Evolutionary conservation across 2,329 filamentous ascomycete genomes (phyloP).

Genomic region (Xylariaceae sp.): DNA sequence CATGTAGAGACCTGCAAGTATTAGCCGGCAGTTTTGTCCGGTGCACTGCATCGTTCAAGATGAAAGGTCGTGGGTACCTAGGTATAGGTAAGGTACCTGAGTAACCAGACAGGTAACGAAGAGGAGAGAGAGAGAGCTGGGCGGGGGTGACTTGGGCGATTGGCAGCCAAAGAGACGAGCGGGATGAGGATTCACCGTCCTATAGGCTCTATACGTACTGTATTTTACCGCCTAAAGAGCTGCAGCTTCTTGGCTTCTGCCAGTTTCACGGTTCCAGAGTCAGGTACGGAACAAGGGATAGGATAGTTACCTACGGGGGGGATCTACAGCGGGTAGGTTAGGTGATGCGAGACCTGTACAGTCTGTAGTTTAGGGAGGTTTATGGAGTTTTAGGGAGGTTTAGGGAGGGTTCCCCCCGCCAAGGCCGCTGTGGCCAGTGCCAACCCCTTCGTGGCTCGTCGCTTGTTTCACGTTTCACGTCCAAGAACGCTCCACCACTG

Average conservation of each 20-base stretch:
- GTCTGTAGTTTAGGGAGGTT: too few species aligned
- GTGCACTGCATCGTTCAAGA: not conserved
- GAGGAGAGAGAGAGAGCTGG: not conserved
- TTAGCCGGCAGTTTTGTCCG: too few species aligned
- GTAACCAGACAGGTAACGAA: conserved; percentile 1
- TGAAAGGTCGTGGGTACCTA: not conserved
- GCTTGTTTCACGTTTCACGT: conserved; percentile 29
- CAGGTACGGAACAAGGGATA: too few species aligned
- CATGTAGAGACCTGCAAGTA: not conserved
- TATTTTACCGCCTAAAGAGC: too few species aligned
- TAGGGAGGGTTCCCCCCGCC: not conserved
- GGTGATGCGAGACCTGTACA: too few species aligned
- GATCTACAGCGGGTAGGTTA: too few species aligned
- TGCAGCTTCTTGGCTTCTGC: too few species aligned
- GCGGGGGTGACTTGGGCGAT: conserved; percentile 15
- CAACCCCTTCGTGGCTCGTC: conserved; percentile 23
- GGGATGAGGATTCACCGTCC: conserved; percentile 3
- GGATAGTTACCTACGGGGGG: too few species aligned
- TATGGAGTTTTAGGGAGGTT: too few species aligned
- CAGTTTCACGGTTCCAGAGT: too few species aligned
- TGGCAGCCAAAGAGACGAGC: conserved; percentile 8
- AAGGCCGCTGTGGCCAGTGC: not conserved
- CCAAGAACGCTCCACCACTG: conserved; percentile 25
- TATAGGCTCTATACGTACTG: too few species aligned
- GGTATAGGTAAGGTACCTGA: not conserved